Evolutionary conservation across 2,329 filamentous ascomycete genomes (phyloP).

Genomic region (Dothidotthia symphoricarpi): DNA sequence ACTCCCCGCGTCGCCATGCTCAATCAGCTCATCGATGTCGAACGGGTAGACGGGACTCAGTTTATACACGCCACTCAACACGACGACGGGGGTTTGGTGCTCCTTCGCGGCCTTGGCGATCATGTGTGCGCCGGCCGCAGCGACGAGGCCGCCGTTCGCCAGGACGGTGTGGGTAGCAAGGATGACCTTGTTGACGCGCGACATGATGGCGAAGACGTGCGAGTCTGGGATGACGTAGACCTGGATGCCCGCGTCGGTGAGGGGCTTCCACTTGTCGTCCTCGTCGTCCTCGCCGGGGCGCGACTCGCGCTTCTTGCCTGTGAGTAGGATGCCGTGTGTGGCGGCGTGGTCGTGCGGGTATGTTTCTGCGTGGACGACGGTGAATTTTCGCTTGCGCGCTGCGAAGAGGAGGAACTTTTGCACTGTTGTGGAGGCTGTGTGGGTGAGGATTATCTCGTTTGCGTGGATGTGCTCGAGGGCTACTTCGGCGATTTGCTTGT

Average conservation of each 20-base stretch:
- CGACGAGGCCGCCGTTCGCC: slow-evolving; percentile 82
- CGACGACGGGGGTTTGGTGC: slow-evolving; percentile 80
- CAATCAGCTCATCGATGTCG: slow-evolving; percentile 76
- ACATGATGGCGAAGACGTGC: slow-evolving; percentile 90
- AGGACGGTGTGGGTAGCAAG: slow-evolving; percentile 83
- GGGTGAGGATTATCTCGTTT: slow-evolving; percentile 86
- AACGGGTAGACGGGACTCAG: slow-evolving; percentile 87
- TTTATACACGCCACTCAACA: slow-evolving; percentile 89
- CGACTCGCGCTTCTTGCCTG: slow-evolving; percentile 50
- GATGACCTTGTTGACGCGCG: slow-evolving; percentile 91
- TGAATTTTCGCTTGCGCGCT: slow-evolving; percentile 86
- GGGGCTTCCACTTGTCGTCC: slow-evolving; percentile 67
- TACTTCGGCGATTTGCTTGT: slow-evolving; percentile 86
- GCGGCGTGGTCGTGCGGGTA: slow-evolving; percentile 67
- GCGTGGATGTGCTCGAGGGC: slow-evolving; percentile 91
- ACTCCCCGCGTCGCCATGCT: slow-evolving; percentile 78
- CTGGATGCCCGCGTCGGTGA: slow-evolving; percentile 73
- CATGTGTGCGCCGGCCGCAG: slow-evolving; percentile 76
- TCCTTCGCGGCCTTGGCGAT: slow-evolving; percentile 83
- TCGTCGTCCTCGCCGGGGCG: slow-evolving; percentile 54
- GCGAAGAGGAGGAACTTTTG: slow-evolving; percentile 87
- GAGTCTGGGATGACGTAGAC: slow-evolving; percentile 83
- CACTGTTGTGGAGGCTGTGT: slow-evolving; percentile 81
- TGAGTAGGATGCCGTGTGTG: slow-evolving; percentile 61
- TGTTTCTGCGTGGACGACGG: slow-evolving; percentile 76